Base-by-base conservation (phyloP, 306 rosid genomes). In the Glycine soja region DNA sequence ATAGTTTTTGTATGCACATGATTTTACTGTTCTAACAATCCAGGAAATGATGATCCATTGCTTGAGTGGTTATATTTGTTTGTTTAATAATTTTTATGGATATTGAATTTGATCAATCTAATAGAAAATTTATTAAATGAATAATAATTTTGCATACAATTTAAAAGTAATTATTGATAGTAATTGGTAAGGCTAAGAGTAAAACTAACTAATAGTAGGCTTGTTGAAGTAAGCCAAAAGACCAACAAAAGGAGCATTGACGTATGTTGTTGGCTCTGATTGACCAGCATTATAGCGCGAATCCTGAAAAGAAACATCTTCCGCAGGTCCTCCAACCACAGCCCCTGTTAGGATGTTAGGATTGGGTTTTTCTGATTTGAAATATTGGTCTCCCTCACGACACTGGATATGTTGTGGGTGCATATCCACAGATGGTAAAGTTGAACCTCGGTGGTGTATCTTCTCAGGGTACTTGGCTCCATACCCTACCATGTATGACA, bases 401-500 rank as follows among this genome's bases (percentile, higher is more conserved):
- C 91, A 91, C 0, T 12, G 30, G 0, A 91, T 9, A 4, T 8
- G 73, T 0, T 52, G n/a, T 4, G 84, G 87, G 9, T 86, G 71
- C 0, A 14, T 16, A 3, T 8, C 81, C 0, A 81, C 3, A 0
- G 89, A 85, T 3, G 93, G 88, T 13, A 83, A 2, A 3, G 84
- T 52, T 0, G 96, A 87, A 4, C 76, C 96, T 0, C 89, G 86
- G 11, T 91, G 93, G 18, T 89, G 93, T 50, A 88, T 81, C 63
- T 48, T 83, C 5, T 64, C 70, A 10, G 91, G 92, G 38, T 15
- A 88, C 40, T 89, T 86, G 0, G 2, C 0, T 10, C 93, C 78
- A 45, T 79, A 88, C 7, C 93, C 95, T 48, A 89, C 91, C 93
- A 86, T 89, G 75, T 91, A 91, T 8, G 91, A 89, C 91, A 89